Evolutionary conservation across 2,329 filamentous ascomycete species (phyloP).

Genomic region (Fusarium foetens): DNA sequence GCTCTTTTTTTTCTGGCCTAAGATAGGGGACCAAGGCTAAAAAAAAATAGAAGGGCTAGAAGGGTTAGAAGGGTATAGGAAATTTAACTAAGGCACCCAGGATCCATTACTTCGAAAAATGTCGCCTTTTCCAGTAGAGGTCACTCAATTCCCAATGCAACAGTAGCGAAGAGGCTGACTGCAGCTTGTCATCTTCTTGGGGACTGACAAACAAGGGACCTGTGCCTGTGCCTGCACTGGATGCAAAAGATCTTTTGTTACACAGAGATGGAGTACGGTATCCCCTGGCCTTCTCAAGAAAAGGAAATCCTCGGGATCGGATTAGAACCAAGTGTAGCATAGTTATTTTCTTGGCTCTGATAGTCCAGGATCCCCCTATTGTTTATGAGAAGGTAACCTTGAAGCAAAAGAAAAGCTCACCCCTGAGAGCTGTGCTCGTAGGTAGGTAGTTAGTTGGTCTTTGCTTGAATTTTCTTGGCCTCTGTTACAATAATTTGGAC

Average conservation of each 20-base stretch:
- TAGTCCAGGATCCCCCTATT: constrained; percentile 6
- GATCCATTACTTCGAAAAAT: neutral
- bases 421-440: constrained; percentile 5
- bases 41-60: neutral
- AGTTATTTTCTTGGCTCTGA: constrained; percentile 13
- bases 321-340: constrained; percentile 16
- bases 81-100: neutral
- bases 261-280: constrained; percentile 19
- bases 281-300: neutral
- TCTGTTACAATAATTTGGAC: neutral
- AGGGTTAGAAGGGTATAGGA: neutral
- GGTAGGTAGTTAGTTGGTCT: neutral
- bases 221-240: constrained; percentile 14
- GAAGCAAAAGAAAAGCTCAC: neutral
- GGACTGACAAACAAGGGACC: constrained; percentile 4
- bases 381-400: neutral
- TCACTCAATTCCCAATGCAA: constrained; percentile 14
- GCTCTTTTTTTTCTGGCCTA: neutral
- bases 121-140: neutral
- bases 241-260: constrained; percentile 27
- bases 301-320: constrained; percentile 5
- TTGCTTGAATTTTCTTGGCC: neutral
- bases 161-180: constrained; percentile 19
- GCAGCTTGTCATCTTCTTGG: constrained; percentile 24
- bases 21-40: constrained; percentile 22